Evolutionary conservation across 2,329 filamentous ascomycete species (phyloP).

Genomic region (Dothiorella sarmentorum): DNA sequence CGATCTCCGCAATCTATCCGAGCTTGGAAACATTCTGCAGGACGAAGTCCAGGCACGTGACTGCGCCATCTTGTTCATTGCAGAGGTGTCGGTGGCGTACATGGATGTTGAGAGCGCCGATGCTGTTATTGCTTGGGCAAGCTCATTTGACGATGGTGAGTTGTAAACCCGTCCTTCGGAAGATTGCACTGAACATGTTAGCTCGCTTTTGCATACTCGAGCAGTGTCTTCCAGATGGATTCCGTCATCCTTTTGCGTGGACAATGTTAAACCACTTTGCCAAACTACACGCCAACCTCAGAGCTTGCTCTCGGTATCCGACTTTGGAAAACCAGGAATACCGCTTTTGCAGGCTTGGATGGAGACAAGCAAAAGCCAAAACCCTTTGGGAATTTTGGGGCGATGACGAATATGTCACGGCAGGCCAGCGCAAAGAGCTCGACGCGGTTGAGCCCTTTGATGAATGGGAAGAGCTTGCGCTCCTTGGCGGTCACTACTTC

Average conservation of each 20-base stretch:
- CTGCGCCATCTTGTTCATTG: conserved; percentile 71
- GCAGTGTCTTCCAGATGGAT: conserved; percentile 76
- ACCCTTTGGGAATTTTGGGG: conserved; percentile 84
- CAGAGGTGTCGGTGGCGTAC: conserved; percentile 88
- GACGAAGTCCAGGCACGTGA: conserved; percentile 56
- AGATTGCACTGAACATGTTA: conserved; percentile 30
- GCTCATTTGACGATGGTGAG: conserved; percentile 63
- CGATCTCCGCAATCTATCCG: conserved; percentile 66
- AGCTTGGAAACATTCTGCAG: conserved; percentile 58
- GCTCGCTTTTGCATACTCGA: conserved; percentile 84
- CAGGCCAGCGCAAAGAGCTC: conserved; percentile 57
- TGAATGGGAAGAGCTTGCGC: conserved; percentile 90
- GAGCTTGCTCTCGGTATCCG: conserved; percentile 68
- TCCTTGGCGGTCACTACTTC: conserved; percentile 83
- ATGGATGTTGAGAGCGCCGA: conserved; percentile 75
- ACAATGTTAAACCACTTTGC: conserved; percentile 84
- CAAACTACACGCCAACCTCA: conserved; percentile 75
- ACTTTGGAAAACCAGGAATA: conserved; percentile 60
- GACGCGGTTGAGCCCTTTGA: conserved; percentile 81
- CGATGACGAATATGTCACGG: conserved; percentile 61
- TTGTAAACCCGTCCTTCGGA: conserved; percentile 5
- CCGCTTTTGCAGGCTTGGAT: conserved; percentile 69
- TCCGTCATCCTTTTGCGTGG: conserved; percentile 74
- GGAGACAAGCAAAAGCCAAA: conserved; percentile 58
- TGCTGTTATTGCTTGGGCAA: conserved; percentile 74